Evolutionary conservation across 192 early-diverging fungal species (phyloP), one percentile per base, ranked within the genome.

Genomic region (Rhizoclosmatium globosum): DNA sequence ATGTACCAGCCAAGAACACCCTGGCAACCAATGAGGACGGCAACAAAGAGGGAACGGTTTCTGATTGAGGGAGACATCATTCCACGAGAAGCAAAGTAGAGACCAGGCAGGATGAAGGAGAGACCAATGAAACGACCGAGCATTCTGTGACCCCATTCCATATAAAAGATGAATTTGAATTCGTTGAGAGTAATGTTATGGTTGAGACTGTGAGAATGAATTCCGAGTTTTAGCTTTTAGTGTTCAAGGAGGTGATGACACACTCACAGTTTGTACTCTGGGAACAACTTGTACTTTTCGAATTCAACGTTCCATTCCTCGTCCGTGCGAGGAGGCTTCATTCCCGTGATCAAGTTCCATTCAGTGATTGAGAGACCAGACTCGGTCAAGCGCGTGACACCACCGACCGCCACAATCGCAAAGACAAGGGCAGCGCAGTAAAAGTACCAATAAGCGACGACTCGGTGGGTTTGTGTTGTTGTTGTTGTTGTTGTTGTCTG

Each of bases 101-200:
- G 86, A 6, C 93, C 93, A 21, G 98, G 98, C 3, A 98, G 67
- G 77, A 97, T 85, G 71, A 97, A 95, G 0, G 92, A 87, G 3
- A 94, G 83, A 13, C 97, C 97, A 81, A 99, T 98, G 62, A 93
- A 89, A 2, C 97, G 88, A n/a, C 97, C 98, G 57, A 93, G 86
- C 87, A 97, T 97, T 79, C 98, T 92, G 80, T 99, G 97, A 64
- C 92, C 93, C 97, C 98, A 98, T 86, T 99, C 97, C 92, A 95
- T 95, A 85, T 95, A 98, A 83, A 96, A 99, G 74, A 98, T 99
- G 68, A 85, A 91, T 85, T 99, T 98, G 88, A 99, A 98, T 82
- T 99, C 96, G 42, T 91, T 85, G 21, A 98, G 81, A 2, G 91
- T 92, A 82, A 99, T 96, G 48, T 94, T 86, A 68, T 93, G 92